Evolutionary conservation across 345 rosid species (phyloP).

Genomic region (Murraya koenigii): DNA sequence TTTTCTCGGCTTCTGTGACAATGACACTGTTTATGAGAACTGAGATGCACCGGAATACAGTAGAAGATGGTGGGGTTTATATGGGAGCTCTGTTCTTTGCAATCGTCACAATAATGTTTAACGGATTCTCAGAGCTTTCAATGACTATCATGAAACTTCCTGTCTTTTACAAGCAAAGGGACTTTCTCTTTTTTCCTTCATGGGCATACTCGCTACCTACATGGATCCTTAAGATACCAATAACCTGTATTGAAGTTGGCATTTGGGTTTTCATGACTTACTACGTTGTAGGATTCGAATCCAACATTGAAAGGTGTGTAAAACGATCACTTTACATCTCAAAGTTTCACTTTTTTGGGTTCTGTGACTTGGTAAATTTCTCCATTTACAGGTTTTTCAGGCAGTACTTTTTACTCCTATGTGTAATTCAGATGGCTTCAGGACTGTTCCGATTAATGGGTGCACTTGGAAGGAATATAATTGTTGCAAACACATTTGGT

Average conservation of each 20-base stretch:
- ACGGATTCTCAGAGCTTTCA: conserved; percentile 76
- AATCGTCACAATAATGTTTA: conserved; percentile 53
- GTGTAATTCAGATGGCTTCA: conserved; percentile 54
- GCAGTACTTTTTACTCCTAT: conserved; percentile 46
- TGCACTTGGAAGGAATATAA: conserved; percentile 53
- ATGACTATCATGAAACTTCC: conserved; percentile 77
- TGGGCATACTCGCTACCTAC: conserved; percentile 89
- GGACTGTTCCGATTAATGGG: conserved; percentile 55
- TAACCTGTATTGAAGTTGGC: conserved; percentile 52
- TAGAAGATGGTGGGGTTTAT: conserved; percentile 59
- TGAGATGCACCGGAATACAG: conserved; percentile 61
- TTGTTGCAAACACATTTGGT: conserved; percentile 60
- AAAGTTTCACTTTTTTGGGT: neutral
- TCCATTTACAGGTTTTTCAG: conserved; percentile 48
- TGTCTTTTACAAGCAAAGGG: conserved; percentile 91
- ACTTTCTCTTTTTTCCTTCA: conserved; percentile 74
- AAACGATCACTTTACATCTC: neutral
- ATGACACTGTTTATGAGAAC: conserved; percentile 69
- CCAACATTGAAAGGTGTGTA: conserved; percentile 41
- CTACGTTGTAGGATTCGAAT: conserved; percentile 54
- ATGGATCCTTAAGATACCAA: conserved; percentile 82
- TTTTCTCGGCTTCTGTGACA: conserved; percentile 44
- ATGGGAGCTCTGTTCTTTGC: conserved; percentile 68
- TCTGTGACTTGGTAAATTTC: conserved; percentile 7
- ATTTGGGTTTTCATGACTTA: conserved; percentile 61